phyloP scores from a whole-genome alignment of 2,329 filamentous ascomycete genomes.

The Orbilia oligospora region DNA sequence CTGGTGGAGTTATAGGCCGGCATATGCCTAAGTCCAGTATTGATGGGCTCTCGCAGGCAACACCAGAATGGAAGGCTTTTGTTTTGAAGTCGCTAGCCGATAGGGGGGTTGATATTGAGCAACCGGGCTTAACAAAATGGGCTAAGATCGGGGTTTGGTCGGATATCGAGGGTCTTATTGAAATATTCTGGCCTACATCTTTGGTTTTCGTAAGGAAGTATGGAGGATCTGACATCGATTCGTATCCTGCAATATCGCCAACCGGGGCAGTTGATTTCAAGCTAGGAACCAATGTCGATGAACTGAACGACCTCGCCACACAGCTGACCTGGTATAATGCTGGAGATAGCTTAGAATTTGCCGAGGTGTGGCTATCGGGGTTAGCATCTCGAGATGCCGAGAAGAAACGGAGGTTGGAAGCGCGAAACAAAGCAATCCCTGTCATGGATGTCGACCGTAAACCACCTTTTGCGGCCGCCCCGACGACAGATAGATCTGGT shows the following conservation, averaged over 20 bases:
- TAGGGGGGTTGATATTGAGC: conserved; percentile 38
- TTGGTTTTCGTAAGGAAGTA: conserved; percentile 50
- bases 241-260: background rate
- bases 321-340: conserved; percentile 53
- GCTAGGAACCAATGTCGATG: conserved; percentile 5
- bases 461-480: conserved; percentile 1
- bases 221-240: background rate
- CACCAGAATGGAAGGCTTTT: conserved; percentile 57
- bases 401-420: conserved; percentile 39
- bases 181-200: conserved; percentile 48
- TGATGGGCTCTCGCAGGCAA: conserved; percentile 29
- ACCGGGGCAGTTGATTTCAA: background rate
- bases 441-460: conserved; percentile 22
- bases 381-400: conserved; percentile 32
- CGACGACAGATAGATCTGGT: conserved; percentile 50
- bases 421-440: conserved; percentile 36
- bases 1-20: conserved; percentile 47
- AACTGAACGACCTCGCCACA: conserved; percentile 27
- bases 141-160: conserved; percentile 45
- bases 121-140: conserved; percentile 26
- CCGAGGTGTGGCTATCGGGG: conserved; percentile 36
- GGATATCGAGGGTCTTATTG: conserved; percentile 48
- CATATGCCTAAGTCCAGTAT: conserved; percentile 9
- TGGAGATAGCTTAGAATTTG: conserved; percentile 48
- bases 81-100: conserved; percentile 50